A percentile compares a stretch with the other conserved stretches of the same genome.
Evolutionary conservation across 768 basidiomycete species (phyloP).

Genomic region (Leccinum boreale): DNA sequence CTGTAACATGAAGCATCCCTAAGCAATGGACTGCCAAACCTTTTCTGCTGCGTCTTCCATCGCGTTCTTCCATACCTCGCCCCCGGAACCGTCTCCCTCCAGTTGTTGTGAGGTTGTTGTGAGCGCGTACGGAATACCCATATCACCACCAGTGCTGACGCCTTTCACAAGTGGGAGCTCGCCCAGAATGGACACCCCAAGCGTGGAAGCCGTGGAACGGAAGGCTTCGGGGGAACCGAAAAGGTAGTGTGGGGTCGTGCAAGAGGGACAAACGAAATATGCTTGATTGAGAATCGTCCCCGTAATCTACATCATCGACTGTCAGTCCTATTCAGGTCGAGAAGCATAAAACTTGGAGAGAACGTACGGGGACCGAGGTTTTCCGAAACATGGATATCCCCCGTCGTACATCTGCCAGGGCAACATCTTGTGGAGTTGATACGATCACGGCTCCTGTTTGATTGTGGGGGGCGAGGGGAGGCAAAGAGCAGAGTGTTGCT

Average conservation of each 20-base stretch:
- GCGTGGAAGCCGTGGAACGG: slow-evolving; percentile 49
- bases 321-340: neutral
- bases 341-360: neutral
- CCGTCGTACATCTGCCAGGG: slow-evolving; percentile 86
- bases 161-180: slow-evolving; percentile 77
- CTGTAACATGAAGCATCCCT: neutral
- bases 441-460: slow-evolving; percentile 82
- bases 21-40: slow-evolving; percentile 29
- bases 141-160: slow-evolving; percentile 72
- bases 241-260: slow-evolving; percentile 57
- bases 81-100: slow-evolving; percentile 24
- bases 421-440: slow-evolving; percentile 94
- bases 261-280: slow-evolving; percentile 75
- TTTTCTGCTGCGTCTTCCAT: slow-evolving; percentile 30
- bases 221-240: slow-evolving; percentile 73
- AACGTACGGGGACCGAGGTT: slow-evolving; percentile 76
- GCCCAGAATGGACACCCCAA: slow-evolving; percentile 66
- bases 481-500: too few species aligned
- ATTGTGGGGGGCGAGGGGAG: neutral
- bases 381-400: slow-evolving; percentile 93
- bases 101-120: slow-evolving; percentile 11
- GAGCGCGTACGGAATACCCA: slow-evolving; percentile 54
- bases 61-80: slow-evolving; percentile 29
- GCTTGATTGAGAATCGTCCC: slow-evolving; percentile 89
- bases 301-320: slow-evolving; percentile 53